Conservation (phyloP, 2,329 filamentous ascomycete genomes). For the Beauveria varroae region DNA sequence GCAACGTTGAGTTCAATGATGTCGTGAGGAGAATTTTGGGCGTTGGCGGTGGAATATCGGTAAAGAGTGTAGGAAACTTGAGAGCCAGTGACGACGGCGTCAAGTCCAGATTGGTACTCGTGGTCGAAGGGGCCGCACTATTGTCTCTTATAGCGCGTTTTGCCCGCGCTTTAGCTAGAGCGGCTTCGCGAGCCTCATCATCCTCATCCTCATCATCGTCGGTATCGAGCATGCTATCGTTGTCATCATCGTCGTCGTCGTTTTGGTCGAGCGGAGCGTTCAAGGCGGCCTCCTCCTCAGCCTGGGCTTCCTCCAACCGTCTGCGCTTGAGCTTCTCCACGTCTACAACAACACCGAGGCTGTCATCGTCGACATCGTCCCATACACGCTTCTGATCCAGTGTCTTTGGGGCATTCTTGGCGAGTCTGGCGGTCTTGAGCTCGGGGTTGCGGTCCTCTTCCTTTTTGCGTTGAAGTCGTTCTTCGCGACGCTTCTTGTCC, state of each 20-base stretch:
- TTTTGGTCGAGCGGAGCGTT: conserved; percentile 32
- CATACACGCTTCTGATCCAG: conserved; percentile 84
- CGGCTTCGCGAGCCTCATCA: conserved; percentile 38
- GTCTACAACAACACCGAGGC: conserved; percentile 48
- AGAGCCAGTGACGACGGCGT: conserved; percentile 51
- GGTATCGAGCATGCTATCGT: conserved; percentile 74
- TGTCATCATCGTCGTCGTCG: conserved; percentile 43
- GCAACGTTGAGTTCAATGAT: conserved; percentile 78
- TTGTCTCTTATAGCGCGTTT: conserved; percentile 39
- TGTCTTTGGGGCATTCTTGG: conserved; percentile 70
- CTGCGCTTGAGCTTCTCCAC: conserved; percentile 51
- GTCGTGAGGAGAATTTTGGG: conserved; percentile 94
- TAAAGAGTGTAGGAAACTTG: conserved; percentile 57
- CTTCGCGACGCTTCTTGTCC: conserved; percentile 67
- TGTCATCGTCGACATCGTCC: conserved; percentile 67
- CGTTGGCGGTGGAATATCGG: conserved; percentile 46
- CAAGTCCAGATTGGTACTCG: conserved; percentile 56
- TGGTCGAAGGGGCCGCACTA: conserved; percentile 50
- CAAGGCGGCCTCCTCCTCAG: conserved; percentile 40
- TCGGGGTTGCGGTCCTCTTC: conserved; percentile 79
- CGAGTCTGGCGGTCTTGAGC: conserved; percentile 63
- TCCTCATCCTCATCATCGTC: conserved; percentile 48
- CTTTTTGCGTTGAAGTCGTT: conserved; percentile 70
- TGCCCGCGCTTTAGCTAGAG: conserved; percentile 35
- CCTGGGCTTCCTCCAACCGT: conserved; percentile 46